Conservation (phyloP, 345 rosid species). For the Acer campestre region DNA sequence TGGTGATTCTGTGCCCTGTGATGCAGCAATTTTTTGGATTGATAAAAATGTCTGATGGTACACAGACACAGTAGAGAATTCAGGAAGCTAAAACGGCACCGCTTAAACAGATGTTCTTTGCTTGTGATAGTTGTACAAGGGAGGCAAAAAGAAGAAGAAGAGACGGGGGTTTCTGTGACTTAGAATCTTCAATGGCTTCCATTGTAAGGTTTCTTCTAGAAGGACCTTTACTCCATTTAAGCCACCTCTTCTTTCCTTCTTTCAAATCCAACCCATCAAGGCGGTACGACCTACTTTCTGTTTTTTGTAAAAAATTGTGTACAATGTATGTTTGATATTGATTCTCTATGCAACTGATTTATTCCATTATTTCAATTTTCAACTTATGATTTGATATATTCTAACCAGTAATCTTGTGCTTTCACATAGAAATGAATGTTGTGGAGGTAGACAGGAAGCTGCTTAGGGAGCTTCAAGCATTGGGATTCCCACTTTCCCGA, state of each 20-base stretch:
- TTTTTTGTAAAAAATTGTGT: no score
- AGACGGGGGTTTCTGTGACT: constrained; percentile 6
- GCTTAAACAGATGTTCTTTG: constrained; percentile 21
- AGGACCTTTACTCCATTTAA: constrained; percentile 16
- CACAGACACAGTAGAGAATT: no score
- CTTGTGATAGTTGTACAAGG: constrained; percentile 17
- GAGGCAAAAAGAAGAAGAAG: constrained; percentile 11
- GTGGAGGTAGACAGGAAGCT: constrained; percentile 54
- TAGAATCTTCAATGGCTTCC: constrained; percentile 23
- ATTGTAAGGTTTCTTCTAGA: constrained; percentile 28
- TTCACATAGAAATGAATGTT: constrained; percentile 37
- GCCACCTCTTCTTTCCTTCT: neutral
- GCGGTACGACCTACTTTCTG: constrained; percentile 24
- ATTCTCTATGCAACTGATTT: no score
- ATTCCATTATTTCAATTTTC: neutral
- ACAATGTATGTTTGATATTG: no score
- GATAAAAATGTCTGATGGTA: no score
- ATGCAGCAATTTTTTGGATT: no score
- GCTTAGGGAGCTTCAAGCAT: constrained; percentile 63
- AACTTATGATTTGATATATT: neutral
- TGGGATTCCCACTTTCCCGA: constrained; percentile 63
- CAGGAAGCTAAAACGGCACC: neutral
- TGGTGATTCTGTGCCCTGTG: no score
- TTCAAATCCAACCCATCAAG: neutral
- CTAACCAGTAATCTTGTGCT: neutral